Conservation (phyloP, 1,284 basidiomycete genomes). For the Ceratobasidium sp. region DNA sequence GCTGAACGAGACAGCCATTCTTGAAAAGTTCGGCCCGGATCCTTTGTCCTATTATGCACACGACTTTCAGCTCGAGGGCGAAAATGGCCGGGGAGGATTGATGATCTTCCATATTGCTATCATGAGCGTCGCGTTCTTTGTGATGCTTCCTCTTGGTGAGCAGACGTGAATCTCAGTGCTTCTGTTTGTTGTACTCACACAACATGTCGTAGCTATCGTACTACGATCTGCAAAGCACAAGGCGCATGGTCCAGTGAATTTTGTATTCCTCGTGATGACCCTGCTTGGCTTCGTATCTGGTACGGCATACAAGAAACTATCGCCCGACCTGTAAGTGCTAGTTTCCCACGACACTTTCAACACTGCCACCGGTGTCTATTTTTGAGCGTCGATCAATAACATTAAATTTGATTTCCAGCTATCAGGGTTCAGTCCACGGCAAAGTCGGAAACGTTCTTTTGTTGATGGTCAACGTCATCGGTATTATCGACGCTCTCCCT, state of each 20-base stretch:
- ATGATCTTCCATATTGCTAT: constrained; percentile 70
- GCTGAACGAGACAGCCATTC: constrained; percentile 76
- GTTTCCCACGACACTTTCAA: constrained; percentile 18
- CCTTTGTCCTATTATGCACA: constrained; percentile 80
- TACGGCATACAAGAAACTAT: constrained; percentile 71
- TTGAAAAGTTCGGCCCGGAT: constrained; percentile 66
- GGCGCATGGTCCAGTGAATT: constrained; percentile 60
- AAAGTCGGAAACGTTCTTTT: constrained; percentile 65
- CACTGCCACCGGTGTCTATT: constrained; percentile 37
- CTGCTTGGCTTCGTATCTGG: constrained; percentile 68
- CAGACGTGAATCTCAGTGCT: not conserved
- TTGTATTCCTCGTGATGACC: constrained; percentile 63
- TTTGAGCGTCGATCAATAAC: constrained; percentile 37
- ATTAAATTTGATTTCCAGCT: constrained; percentile 55
- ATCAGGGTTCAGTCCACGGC: constrained; percentile 68
- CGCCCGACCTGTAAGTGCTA: constrained; percentile 74
- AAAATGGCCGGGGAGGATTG: constrained; percentile 50
- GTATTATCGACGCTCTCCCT: constrained; percentile 39
- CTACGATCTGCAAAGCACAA: constrained; percentile 74
- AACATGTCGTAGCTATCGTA: constrained; percentile 63
- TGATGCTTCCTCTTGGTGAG: constrained; percentile 74
- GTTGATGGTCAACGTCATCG: constrained; percentile 33
- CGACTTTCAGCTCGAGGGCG: constrained; percentile 61
- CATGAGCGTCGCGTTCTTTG: constrained; percentile 78
- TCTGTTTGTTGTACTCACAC: not conserved